phyloP scores from a whole-genome alignment of 805 yeast species.

The Wickerhamomyces alni region DNA sequence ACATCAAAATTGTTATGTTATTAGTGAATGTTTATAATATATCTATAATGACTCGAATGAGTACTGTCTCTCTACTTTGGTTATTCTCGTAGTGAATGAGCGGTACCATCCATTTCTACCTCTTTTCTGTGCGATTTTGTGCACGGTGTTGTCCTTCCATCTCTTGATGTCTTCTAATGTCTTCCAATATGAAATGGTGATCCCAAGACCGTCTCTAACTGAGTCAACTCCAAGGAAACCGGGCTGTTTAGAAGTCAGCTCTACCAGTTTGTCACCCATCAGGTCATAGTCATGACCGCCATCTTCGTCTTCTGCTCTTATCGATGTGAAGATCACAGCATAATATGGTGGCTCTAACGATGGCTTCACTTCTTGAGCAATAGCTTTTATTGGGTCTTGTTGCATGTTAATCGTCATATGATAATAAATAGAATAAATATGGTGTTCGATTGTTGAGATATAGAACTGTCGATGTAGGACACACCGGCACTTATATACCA shows the following conservation, averaged over 20 bases:
- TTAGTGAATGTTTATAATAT: too few relatives aligned
- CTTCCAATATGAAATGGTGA: neutral
- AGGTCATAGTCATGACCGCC: neutral
- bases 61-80: neutral
- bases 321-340: neutral
- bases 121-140: neutral
- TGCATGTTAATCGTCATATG: too few relatives aligned
- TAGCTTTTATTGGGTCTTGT: too few relatives aligned
- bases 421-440: too few relatives aligned
- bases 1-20: too few relatives aligned
- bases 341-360: neutral
- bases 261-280: neutral
- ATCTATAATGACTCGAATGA: neutral
- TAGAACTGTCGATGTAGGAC: too few relatives aligned
- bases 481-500: too few relatives aligned
- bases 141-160: neutral
- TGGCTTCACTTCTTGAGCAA: neutral
- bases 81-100: neutral
- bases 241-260: neutral
- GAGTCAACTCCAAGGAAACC: neutral
- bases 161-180: neutral
- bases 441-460: too few relatives aligned
- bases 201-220: neutral
- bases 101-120: neutral
- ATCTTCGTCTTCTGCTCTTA: neutral